phyloP scores from a whole-genome alignment of 306 rosid genomes.

The Malus fusca region DNA sequence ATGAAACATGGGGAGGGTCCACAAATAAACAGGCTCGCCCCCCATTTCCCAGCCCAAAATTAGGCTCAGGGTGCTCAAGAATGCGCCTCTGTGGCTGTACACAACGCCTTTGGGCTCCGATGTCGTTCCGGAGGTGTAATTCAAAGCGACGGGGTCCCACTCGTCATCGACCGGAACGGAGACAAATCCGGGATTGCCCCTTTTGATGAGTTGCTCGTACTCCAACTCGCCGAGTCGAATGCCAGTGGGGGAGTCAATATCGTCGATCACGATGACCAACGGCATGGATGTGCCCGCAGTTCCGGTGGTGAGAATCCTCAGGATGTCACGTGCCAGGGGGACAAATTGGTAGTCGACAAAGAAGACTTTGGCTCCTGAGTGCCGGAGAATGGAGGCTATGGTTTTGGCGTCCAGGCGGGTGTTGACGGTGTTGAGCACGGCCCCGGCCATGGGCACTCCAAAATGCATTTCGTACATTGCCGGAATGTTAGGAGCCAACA shows the following conservation, averaged over 20 bases:
- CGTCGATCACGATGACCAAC: constrained; percentile 67
- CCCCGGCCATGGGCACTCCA: constrained; percentile 95
- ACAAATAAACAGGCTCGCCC: constrained; percentile 56
- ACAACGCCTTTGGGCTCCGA: constrained; percentile 87
- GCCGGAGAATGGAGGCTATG: constrained; percentile 69
- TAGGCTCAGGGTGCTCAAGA: constrained; percentile 62
- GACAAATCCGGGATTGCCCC: constrained; percentile 33
- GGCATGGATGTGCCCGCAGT: constrained; percentile 30
- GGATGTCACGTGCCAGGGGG: constrained; percentile 47
- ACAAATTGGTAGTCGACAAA: constrained; percentile 71
- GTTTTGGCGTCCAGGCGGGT: constrained; percentile 58
- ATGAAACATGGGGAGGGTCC: constrained; percentile 95
- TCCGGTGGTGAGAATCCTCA: constrained; percentile 24
- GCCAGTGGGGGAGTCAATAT: constrained; percentile 63
- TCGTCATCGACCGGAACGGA: constrained; percentile 38
- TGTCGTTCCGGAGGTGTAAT: constrained; percentile 91
- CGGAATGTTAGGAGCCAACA: constrained; percentile 83
- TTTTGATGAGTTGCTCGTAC: constrained; percentile 52
- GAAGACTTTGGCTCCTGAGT: constrained; percentile 67
- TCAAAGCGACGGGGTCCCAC: constrained; percentile 67
- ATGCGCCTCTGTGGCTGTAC: constrained; percentile 87
- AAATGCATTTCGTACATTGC: constrained; percentile 98
- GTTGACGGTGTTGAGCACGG: constrained; percentile 69
- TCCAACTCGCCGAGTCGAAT: constrained; percentile 60
- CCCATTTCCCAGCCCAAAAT: constrained; percentile 84